Percentiles rank a stretch among this genome's conserved stretches.
phyloP scores from a whole-genome alignment of 148 eudicot species.

The Diospyros kaki region DNA sequence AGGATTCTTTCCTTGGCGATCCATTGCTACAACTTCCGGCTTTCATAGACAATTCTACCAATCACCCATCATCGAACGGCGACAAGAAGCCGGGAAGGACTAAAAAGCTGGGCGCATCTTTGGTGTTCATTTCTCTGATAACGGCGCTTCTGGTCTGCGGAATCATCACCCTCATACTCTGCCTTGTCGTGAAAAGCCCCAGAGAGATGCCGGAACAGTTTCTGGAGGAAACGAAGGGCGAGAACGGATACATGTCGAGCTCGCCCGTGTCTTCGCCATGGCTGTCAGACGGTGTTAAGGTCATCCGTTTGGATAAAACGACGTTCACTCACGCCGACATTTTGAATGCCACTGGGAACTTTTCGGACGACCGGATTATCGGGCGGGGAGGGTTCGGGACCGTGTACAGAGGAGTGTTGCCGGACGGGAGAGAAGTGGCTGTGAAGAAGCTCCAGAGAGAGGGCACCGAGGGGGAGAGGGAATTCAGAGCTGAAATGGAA shows the following conservation, averaged over 20 bases:
- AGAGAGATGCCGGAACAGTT: conserved; percentile 23
- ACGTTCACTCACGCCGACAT: conserved; percentile 77
- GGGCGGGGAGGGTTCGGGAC: conserved; percentile 89
- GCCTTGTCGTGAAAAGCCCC: conserved; percentile 30
- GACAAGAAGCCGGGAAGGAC: conserved; percentile 4
- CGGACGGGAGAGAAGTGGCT: conserved; percentile 83
- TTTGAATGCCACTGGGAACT: conserved; percentile 66
- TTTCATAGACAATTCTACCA: conserved; percentile 35
- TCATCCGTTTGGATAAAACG: conserved; percentile 69
- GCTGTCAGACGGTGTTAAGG: conserved; percentile 52
- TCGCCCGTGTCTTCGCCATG: conserved; percentile 63
- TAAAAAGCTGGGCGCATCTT: conserved; percentile 23
- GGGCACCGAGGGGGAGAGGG: conserved; percentile 82
- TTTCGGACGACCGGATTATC: conserved; percentile 62
- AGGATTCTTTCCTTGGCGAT: conserved; percentile 65
- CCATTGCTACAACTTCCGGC: conserved; percentile 58
- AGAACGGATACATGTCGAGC: conserved; percentile 31
- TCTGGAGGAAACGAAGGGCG: conserved; percentile 25
- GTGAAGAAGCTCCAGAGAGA: conserved; percentile 81
- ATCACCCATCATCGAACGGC: background rate
- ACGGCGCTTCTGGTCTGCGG: conserved; percentile 53
- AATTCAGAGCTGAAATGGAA: conserved; percentile 91
- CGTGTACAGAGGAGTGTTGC: conserved; percentile 71
- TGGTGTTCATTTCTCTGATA: conserved; percentile 43
- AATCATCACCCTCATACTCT: conserved; percentile 41